Conservation (phyloP, 2,329 filamentous ascomycete species). For the Diaporthe nobilis region DNA sequence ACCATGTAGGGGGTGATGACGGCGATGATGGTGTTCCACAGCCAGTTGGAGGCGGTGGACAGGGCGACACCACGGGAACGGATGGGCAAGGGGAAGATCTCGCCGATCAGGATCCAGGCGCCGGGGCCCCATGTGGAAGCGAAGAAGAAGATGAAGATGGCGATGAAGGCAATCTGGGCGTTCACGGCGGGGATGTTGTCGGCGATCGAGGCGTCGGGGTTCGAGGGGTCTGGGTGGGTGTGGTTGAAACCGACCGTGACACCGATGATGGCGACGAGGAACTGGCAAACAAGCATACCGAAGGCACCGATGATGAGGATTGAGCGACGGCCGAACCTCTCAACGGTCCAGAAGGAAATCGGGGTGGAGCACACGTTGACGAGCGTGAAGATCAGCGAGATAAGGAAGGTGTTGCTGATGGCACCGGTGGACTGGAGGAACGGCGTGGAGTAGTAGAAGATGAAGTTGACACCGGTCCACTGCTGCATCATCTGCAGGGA, state of each 20-base stretch:
- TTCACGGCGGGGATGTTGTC: constrained; percentile 71
- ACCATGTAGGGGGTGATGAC: constrained; percentile 83
- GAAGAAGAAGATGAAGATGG: constrained; percentile 95
- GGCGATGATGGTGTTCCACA: constrained; percentile 84
- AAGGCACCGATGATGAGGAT: constrained; percentile 84
- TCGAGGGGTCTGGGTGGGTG: constrained; percentile 61
- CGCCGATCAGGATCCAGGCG: constrained; percentile 86
- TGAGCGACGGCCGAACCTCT: constrained; percentile 83
- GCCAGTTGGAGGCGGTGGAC: constrained; percentile 91
- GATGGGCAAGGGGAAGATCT: constrained; percentile 92
- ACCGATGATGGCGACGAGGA: constrained; percentile 85
- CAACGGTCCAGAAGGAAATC: constrained; percentile 88
- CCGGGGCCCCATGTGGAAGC: constrained; percentile 90
- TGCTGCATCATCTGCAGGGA: constrained; percentile 87
- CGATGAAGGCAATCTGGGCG: constrained; percentile 88
- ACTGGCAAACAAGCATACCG: constrained; percentile 90
- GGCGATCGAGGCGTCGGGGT: constrained; percentile 57
- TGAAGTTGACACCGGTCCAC: constrained; percentile 91
- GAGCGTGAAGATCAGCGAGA: constrained; percentile 87
- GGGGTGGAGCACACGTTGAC: constrained; percentile 91
- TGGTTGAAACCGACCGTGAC: constrained; percentile 71
- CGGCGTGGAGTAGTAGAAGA: constrained; percentile 88
- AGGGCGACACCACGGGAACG: constrained; percentile 89
- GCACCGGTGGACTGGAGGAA: constrained; percentile 86
- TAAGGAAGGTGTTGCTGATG: constrained; percentile 84